Evolutionary conservation across 495 filamentous ascomycete species (phyloP).

Genomic region (Physcia stellaris): DNA sequence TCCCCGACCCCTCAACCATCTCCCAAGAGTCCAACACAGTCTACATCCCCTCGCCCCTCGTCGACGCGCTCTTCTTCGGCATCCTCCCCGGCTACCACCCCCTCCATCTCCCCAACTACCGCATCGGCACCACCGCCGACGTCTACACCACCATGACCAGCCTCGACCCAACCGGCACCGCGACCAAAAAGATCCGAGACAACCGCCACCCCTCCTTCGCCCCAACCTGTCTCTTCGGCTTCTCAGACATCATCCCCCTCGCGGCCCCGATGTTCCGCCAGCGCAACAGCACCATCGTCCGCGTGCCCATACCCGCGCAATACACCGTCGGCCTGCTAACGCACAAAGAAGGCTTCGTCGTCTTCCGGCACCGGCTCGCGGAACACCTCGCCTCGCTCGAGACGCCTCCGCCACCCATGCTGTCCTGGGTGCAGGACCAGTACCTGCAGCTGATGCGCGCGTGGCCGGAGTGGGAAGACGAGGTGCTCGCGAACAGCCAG

Average conservation of each 20-base stretch:
- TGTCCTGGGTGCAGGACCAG: neutral
- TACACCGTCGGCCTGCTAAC: slow-evolving; percentile 1
- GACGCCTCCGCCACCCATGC: no score
- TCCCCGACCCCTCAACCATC: neutral
- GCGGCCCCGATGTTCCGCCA: slow-evolving; percentile 6
- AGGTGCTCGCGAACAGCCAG: neutral
- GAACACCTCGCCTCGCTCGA: neutral
- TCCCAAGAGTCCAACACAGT: no score
- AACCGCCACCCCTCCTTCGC: neutral
- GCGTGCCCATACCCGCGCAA: slow-evolving; percentile 4
- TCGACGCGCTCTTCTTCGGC: slow-evolving; percentile 10
- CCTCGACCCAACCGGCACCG: neutral
- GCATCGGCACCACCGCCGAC: neutral
- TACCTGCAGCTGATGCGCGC: neutral
- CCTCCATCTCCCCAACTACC: slow-evolving; percentile 1
- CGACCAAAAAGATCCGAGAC: slow-evolving; percentile 2
- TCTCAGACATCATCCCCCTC: slow-evolving; percentile 7
- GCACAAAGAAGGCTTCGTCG: slow-evolving; percentile 9
- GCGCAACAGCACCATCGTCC: slow-evolving; percentile 1
- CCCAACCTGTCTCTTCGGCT: slow-evolving; percentile 2
- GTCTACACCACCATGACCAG: neutral
- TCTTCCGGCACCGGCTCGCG: slow-evolving; percentile 1
- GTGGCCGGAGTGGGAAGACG: neutral
- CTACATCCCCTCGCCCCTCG: slow-evolving; percentile 3
- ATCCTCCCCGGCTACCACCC: slow-evolving; percentile 6